Evolutionary conservation across 2,329 filamentous ascomycete species (phyloP).

Genomic region (Phialemonium atrogriseum): DNA sequence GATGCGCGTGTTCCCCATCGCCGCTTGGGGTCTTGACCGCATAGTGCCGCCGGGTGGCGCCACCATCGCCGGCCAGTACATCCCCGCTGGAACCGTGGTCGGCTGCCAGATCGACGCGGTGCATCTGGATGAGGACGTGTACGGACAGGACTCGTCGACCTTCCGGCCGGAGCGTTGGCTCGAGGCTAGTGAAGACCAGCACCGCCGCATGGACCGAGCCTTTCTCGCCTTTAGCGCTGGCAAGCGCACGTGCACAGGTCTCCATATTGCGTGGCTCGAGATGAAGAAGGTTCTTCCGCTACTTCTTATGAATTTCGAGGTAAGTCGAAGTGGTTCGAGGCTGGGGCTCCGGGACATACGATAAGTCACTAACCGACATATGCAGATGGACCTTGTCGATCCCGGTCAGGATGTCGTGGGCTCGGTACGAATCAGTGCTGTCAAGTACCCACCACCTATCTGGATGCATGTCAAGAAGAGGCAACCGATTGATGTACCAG

Average conservation of each 20-base stretch:
- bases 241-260: slow-evolving; percentile 5
- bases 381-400: slow-evolving; percentile 5
- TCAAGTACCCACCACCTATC: slow-evolving; percentile 7
- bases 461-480: slow-evolving; percentile 6
- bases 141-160: slow-evolving; percentile 7
- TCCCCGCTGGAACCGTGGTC: slow-evolving; percentile 10
- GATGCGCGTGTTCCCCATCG: slow-evolving; percentile 12
- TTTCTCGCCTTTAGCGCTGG: slow-evolving; percentile 9
- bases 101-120: slow-evolving; percentile 11
- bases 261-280: slow-evolving; percentile 9
- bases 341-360: neutral
- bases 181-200: slow-evolving; percentile 8
- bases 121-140: slow-evolving; percentile 8
- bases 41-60: slow-evolving; percentile 8
- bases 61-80: slow-evolving; percentile 7
- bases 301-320: slow-evolving; percentile 7
- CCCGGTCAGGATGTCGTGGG: slow-evolving; percentile 5
- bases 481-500: neutral
- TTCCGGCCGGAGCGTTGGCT: slow-evolving; percentile 12
- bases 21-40: slow-evolving; percentile 9
- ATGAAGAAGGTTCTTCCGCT: slow-evolving; percentile 8
- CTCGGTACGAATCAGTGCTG: slow-evolving; percentile 5
- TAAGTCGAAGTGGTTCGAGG: no score
- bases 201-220: slow-evolving; percentile 8
- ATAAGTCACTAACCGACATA: neutral